These are phyloP conservation scores for Petunia hybrid DNA, from an alignment of 305 asterid species.

Conservation along the genomic window DNA sequence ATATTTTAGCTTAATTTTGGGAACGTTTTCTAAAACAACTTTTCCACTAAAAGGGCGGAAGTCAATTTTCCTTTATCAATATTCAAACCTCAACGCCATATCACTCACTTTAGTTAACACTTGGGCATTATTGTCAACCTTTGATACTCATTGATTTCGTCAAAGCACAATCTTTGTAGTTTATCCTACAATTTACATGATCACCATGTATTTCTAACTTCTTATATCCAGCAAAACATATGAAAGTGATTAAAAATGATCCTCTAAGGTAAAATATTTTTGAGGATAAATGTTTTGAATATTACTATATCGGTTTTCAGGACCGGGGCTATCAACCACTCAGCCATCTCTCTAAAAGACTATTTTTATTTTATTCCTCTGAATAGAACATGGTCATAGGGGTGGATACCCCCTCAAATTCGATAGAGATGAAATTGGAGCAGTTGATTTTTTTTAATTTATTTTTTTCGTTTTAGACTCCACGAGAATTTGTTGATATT, in stretches of 20 bases:
- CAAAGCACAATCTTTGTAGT: not conserved
- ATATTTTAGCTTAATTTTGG: not conserved
- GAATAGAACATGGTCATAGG: too few relatives aligned
- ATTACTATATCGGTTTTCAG: too few relatives aligned
- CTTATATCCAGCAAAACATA: not conserved
- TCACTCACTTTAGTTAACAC: not conserved
- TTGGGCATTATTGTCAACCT: not conserved
- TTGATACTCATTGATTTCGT: not conserved
- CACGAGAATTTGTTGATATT: too few relatives aligned
- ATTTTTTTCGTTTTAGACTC: too few relatives aligned
- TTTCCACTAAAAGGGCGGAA: not conserved
- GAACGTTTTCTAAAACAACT: not conserved
- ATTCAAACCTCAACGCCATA: not conserved
- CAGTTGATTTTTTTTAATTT: too few relatives aligned
- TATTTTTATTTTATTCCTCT: too few relatives aligned
- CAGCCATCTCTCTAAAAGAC: too few relatives aligned
- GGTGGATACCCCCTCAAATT: too few relatives aligned
- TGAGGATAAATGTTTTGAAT: not conserved
- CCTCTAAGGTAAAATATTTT: not conserved
- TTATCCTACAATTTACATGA: not conserved
- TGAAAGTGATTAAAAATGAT: not conserved
- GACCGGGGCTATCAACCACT: too few relatives aligned
- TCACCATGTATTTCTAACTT: not conserved
- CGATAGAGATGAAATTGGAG: too few relatives aligned
- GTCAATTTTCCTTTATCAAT: not conserved